phyloP scores from a whole-genome alignment of 73 alveolate species.

The Symbiodinium pilosum region DNA sequence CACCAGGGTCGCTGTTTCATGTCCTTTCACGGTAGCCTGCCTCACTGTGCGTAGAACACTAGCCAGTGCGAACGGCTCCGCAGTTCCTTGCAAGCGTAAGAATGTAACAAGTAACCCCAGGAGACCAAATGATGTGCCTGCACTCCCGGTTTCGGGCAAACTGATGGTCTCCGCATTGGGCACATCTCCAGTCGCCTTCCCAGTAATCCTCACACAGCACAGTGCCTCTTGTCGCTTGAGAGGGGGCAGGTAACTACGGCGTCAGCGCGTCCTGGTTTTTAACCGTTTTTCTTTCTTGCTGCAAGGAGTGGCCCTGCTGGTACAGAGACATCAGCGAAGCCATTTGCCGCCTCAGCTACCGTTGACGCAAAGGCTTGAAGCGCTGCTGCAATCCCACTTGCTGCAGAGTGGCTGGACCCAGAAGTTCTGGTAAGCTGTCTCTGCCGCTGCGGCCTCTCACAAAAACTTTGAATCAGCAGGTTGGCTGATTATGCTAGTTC shows the following conservation, averaged over 20 bases:
- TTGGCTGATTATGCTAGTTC: too few relatives aligned
- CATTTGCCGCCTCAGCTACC: conserved; percentile 68
- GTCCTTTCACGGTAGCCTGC: background rate
- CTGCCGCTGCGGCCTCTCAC: conserved; percentile 86
- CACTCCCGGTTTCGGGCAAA: conserved; percentile 94
- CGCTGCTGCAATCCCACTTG: background rate
- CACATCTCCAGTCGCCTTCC: conserved; percentile 91
- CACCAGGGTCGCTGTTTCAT: background rate
- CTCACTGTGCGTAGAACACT: too few relatives aligned
- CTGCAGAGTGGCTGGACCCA: conserved; percentile 62
- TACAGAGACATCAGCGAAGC: conserved; percentile 93
- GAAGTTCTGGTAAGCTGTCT: conserved; percentile 92
- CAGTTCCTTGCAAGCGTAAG: background rate
- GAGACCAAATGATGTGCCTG: conserved; percentile 34
- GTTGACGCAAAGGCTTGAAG: background rate
- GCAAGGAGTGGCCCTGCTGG: conserved; percentile 86
- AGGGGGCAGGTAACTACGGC: background rate
- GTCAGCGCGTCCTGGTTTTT: background rate
- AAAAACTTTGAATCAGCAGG: too few relatives aligned
- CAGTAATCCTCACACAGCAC: conserved; percentile 48
- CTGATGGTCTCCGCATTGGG: conserved; percentile 76
- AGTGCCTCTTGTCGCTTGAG: too few relatives aligned
- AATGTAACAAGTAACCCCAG: too few relatives aligned
- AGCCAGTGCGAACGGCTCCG: background rate
- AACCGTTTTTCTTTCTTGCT: conserved; percentile 49